Percentiles rank a stretch among this genome's conserved stretches.
These are phyloP conservation scores for Fraxinus baroniana DNA, from an alignment of 305 asterid genomes.

Conservation along the genomic window DNA sequence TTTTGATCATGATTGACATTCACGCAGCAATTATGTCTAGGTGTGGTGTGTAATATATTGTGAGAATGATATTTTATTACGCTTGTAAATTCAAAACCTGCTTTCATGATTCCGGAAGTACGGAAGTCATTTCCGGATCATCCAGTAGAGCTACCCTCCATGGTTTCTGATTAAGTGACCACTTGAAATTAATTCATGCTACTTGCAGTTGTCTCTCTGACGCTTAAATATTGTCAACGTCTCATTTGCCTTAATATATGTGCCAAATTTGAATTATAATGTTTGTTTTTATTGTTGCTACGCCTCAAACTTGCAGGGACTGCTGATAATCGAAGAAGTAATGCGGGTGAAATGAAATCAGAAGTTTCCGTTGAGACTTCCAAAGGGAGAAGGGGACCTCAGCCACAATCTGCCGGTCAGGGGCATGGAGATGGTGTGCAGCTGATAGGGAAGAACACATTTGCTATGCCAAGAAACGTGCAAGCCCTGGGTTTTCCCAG, in stretches of 20 bases:
- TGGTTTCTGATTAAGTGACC: background rate
- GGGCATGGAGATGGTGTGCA: conserved; percentile 37
- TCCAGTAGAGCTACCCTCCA: background rate
- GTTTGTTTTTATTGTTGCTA: background rate
- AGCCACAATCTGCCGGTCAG: conserved; percentile 25
- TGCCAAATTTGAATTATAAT: background rate
- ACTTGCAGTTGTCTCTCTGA: background rate
- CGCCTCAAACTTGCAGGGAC: conserved; percentile 18
- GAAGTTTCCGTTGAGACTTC: conserved; percentile 31
- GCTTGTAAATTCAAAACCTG: background rate
- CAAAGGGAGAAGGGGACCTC: conserved; percentile 31
- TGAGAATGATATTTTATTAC: background rate
- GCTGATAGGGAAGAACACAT: conserved; percentile 70
- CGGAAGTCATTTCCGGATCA: background rate
- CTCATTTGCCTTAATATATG: background rate
- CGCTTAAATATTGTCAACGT: background rate
- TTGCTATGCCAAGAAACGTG: conserved; percentile 85
- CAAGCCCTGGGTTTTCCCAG: conserved; percentile 54
- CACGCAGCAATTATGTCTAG: background rate
- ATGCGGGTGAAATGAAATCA: conserved; percentile 20
- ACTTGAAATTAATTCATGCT: background rate
- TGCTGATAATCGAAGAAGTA: conserved; percentile 14
- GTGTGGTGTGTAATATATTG: background rate
- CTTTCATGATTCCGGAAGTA: background rate
- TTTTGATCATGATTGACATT: background rate